Base-by-base conservation (phyloP, 306 rosid genomes). In the Gastrolobium bilobum region DNA sequence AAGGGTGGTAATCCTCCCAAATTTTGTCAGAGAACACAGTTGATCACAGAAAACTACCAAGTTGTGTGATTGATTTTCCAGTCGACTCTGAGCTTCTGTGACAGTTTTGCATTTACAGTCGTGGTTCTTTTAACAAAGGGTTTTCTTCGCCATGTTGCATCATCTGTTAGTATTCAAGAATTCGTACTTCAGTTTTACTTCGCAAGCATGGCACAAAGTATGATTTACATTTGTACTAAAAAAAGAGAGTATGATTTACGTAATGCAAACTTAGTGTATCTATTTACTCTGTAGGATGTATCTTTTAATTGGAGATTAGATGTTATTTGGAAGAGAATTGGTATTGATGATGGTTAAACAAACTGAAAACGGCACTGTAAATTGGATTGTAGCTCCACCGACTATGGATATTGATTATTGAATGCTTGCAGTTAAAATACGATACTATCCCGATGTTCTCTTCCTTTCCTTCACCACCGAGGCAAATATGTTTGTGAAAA, bases 1-100 rank as follows among this genome's bases (percentile, higher is more conserved):
- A 86, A 76, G 74, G 97, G 97, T 74, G 97, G 97, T 34, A 83
- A 84, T 72, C 86, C 93, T 60, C 98, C 98, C 80, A 90, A 82
- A 75, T 85, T 75, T 71, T 57, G 89, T 52, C 98, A 94, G 88
- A 89, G 97, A 83, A 92, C 96, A 42, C 97, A 94, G 68, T 81
- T 94, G 87, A 46, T 88, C 52, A 78, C 97, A 0, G 98, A 94
- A 84, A 91, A 88, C 82, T 94, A 92, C 77, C 92, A 90, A 84
- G 96, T 94, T 62, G 91, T 85, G 66, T 94, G 86, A 92, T 51
- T 15, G 60, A 20, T 69, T 51, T 62, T 64, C 46, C 58, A 44
- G 30, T 60, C 4, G 42, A 81, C 14, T 53, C 51, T 77, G n/a
- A 58, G 58, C 56, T 43, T 63, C 40, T 13, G 13, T 60, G 64